A percentile compares a stretch with the other conserved stretches of the same genome.
phyloP scores from a whole-genome alignment of 768 basidiomycete genomes.

The Termitomyces sp. region DNA sequence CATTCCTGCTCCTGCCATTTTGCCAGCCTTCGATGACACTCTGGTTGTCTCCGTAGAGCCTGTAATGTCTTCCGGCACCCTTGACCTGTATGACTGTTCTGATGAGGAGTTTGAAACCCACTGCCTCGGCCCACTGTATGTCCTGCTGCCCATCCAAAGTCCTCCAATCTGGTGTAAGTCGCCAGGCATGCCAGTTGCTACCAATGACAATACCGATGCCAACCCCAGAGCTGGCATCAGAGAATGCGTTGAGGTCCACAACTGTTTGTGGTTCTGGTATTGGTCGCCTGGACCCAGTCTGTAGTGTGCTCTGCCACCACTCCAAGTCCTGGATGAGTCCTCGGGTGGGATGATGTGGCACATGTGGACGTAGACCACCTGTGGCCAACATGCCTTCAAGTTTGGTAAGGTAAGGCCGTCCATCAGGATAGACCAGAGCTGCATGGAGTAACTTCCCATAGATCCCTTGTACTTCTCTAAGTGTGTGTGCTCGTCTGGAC shows the following conservation, averaged over 20 bases:
- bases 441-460: conserved; percentile 20
- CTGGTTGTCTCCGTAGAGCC: not conserved
- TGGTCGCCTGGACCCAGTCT: rapidly evolving
- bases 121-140: conserved; percentile 36
- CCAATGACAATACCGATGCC: not conserved
- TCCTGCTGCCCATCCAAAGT: conserved; percentile 18
- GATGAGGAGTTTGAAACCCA: conserved; percentile 33
- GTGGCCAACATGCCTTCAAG: conserved; percentile 11
- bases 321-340: conserved; percentile 9
- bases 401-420: conserved; percentile 25
- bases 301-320: conserved; percentile 17
- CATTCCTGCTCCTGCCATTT: too few species aligned
- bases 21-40: too few species aligned
- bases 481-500: not conserved
- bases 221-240: conserved; percentile 16
- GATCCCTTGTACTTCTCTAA: not conserved
- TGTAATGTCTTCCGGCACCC: conserved; percentile 3
- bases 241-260: conserved; percentile 22
- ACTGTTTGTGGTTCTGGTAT: conserved; percentile 20
- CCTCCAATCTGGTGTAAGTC: not conserved
- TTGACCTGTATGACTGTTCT: conserved; percentile 5
- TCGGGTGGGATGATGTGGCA: not conserved
- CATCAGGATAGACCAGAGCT: conserved; percentile 12
- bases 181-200: not conserved
- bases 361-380: not conserved